Percentiles rank a stretch among this genome's conserved stretches.
Conservation (phyloP, 2,329 filamentous ascomycete species). For the Capronia coronata region DNA sequence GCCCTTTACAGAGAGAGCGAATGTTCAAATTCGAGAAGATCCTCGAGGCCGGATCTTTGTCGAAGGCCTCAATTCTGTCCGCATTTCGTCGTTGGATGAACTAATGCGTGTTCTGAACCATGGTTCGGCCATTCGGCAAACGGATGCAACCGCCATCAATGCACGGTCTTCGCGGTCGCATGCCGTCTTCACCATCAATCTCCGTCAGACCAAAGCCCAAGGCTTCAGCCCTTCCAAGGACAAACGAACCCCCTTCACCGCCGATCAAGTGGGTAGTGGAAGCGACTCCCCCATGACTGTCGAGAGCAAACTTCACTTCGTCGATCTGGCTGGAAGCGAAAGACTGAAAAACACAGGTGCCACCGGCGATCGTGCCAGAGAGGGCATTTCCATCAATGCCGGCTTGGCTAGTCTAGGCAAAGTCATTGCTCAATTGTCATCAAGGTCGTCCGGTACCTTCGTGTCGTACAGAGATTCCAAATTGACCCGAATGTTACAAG, state of each 20-base stretch:
- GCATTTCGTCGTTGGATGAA: constrained; percentile 87
- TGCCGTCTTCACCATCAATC: constrained; percentile 90
- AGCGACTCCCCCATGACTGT: constrained; percentile 69
- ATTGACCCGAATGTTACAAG: constrained; percentile 87
- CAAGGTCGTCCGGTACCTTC: constrained; percentile 76
- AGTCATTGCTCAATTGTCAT: constrained; percentile 95
- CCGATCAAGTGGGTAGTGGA: constrained; percentile 68
- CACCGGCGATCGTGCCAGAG: constrained; percentile 85
- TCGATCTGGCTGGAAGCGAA: constrained; percentile 94
- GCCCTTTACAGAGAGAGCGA: constrained; percentile 61
- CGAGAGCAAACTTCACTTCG: constrained; percentile 97
- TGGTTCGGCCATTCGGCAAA: constrained; percentile 89
- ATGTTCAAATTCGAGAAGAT: constrained; percentile 90
- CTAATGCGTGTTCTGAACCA: constrained; percentile 83
- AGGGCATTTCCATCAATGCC: constrained; percentile 97
- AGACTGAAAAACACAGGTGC: constrained; percentile 94
- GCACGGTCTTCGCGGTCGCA: constrained; percentile 96
- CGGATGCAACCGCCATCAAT: constrained; percentile 94
- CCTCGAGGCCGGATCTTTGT: constrained; percentile 89
- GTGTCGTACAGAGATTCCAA: constrained; percentile 98
- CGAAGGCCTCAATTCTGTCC: constrained; percentile 79
- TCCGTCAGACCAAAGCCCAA: constrained; percentile 59
- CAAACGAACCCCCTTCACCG: constrained; percentile 78
- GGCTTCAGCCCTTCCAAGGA: constrained; percentile 63
- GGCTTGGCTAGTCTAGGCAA: constrained; percentile 92